Evolutionary conservation across 257 asterid genomes (phyloP).

Genomic region (Salvia miltiorrhiza): DNA sequence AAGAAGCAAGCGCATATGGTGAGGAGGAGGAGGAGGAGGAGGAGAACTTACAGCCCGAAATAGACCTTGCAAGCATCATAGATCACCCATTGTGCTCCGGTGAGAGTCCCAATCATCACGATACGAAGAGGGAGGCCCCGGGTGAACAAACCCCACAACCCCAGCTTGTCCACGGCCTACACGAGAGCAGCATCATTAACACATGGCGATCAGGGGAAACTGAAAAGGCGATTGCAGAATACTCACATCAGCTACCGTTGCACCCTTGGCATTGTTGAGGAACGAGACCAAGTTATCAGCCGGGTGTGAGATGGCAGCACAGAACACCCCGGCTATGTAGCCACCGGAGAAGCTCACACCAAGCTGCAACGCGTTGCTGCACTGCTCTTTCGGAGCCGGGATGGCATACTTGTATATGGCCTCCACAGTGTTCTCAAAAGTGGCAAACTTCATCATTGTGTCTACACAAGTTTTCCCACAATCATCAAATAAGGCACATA

Average conservation of each 20-base stretch:
- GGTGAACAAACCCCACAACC: conserved; percentile 55
- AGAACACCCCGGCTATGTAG: conserved; percentile 68
- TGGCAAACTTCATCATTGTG: conserved; percentile 91
- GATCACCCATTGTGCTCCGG: conserved; percentile 83
- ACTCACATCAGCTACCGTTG: conserved; percentile 68
- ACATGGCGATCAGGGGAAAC: too few species aligned
- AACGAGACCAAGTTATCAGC: conserved; percentile 85
- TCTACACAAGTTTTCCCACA: conserved; percentile 15
- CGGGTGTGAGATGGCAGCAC: conserved; percentile 78
- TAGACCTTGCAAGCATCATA: conserved; percentile 72
- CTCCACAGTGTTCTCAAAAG: conserved; percentile 76
- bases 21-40: neutral
- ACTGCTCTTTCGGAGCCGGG: conserved; percentile 72
- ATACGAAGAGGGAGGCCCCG: conserved; percentile 83
- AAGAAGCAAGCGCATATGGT: neutral
- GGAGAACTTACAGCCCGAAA: conserved; percentile 58
- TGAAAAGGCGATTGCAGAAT: too few species aligned
- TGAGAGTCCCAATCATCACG: conserved; percentile 65
- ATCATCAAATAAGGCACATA: too few species aligned
- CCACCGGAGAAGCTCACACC: conserved; percentile 84
- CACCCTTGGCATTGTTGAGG: conserved; percentile 87
- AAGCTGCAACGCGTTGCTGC: conserved; percentile 63
- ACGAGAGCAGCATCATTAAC: too few species aligned
- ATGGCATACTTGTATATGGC: conserved; percentile 60
- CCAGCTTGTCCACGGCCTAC: conserved; percentile 60